phyloP scores from a whole-genome alignment of 176 grass and related monocot species.

The maize (Zea mays) region DNA sequence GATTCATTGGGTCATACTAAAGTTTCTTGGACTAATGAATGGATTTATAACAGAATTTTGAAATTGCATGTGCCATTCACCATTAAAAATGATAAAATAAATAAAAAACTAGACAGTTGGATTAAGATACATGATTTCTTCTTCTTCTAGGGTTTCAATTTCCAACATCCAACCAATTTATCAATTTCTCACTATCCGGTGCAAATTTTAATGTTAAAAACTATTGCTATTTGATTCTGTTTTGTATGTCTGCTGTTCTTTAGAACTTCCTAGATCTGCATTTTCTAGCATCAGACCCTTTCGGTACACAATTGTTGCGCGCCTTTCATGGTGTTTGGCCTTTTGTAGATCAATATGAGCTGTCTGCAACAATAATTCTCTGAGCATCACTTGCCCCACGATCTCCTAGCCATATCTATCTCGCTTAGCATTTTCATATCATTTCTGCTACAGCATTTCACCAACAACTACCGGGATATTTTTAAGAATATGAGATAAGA shows the following conservation, averaged over 20 bases:
- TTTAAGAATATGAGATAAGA: conserved; percentile 33
- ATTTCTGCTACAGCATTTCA: not conserved
- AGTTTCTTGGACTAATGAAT: not conserved
- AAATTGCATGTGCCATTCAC: not conserved
- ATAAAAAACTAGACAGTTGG: not conserved
- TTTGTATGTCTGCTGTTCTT: not conserved
- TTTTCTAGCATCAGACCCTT: not conserved
- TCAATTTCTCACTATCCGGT: not conserved
- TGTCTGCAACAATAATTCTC: conserved; percentile 15
- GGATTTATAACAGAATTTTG: not conserved
- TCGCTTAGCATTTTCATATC: not conserved
- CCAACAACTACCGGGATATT: conserved; percentile 5
- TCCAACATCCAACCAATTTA: not conserved
- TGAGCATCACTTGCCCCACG: not conserved
- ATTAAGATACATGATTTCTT: not conserved
- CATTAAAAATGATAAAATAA: not conserved
- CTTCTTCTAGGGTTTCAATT: not conserved
- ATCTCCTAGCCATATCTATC: not conserved
- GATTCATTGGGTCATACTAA: not conserved
- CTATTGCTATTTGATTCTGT: not conserved
- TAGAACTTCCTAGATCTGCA: not conserved
- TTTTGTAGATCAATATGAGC: not conserved
- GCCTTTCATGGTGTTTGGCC: not conserved
- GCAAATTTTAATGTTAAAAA: not conserved
- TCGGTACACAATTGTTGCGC: not conserved